Base-by-base conservation (phyloP, 208 protist genomes). In the Herpetomonas samuelpessoai region DNA sequence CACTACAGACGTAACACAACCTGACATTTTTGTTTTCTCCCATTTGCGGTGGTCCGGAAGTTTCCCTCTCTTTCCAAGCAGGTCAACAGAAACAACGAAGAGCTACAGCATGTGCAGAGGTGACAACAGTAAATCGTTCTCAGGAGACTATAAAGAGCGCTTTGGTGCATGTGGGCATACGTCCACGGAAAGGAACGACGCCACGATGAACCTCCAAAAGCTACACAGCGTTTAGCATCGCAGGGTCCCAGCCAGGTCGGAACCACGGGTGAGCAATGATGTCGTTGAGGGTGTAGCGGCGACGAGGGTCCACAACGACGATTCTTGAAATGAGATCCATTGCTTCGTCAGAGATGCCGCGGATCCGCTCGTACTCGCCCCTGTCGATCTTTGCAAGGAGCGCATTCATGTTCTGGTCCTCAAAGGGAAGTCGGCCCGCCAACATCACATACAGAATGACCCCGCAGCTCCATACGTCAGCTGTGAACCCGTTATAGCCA, bases 401-500 rank as follows among this genome's bases (percentile, higher is more conserved):
- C 19, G 77, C 73, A 65, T 91, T 96, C 69, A 95, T 86, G 61
- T 92, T 92, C 0, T 76, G 68, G 55, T 96, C 85, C 39, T 95
- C 97, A 51, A 98, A 98, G 2, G 96, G 96, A 10, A 97, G 72
- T 14, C 84, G 79, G 3, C 94, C 96, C 1, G 91, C 76, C n/a
- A 98, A 53, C 92, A 98, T 97, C 47, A 97, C 96, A 75, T 97
- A 99, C n/a, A 98, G 65, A 18, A 99, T 67, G 4, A 98, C 95
- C 31, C 98, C 98, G 48, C 94, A 96, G 52, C 81, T 88, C 97
- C 98, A 99, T 75, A 97, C 95, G 73, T 99, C 98, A 0, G 98
- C 95, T 18, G 88, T 84, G 7, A 90, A 64, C 16, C 95, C 97
- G 51, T 97, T 95, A 80, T 99, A 97, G 25, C 89, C 91, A n/a